Base-by-base conservation (phyloP, 2,329 filamentous ascomycete species). In the Epichloe sylvatica region DNA sequence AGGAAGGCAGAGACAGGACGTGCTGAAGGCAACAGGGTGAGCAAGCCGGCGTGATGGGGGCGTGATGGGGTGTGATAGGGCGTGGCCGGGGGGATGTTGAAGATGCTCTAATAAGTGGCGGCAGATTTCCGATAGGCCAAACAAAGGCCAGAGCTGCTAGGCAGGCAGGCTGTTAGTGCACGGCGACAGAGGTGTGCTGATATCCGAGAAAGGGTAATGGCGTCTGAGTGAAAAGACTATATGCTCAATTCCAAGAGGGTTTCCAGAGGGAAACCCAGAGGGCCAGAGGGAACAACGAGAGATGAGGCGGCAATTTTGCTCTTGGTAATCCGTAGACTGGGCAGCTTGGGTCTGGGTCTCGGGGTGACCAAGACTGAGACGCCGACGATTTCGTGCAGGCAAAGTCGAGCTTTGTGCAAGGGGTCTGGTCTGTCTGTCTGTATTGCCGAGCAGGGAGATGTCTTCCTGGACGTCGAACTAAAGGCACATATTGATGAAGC, bases 71-170 rank as follows among this genome's bases (percentile, higher is more conserved):
- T 19, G 17, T 19, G 17, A 19, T 19, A 19, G 38, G 33, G 30
- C 23, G 38, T 19, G 41, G 30, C 12, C n/a, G 17, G 21, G 37
- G 25, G 45, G 23, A 55, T 52, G 52, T 52, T 49, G 50, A 53
- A 52, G 50, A 52, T 52, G 51, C 53, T 53, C 47, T 19, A 2
- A 2, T 33, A 41, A 48, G 54, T 53, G 51, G 51, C 51, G 57
- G 60, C 52, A 59, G 56, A 56, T 65, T 62, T 63, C 60, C 57
- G 63, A 63, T 61, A 63, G 56, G 59, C 55, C 54, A 52, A 55
- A 51, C 52, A 51, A 56, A 52, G 51, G 51, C 57, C 56, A 56
- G 46, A 53, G 49, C 53, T 53, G 53, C 51, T 55, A 57, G 52
- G 56, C 53, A 55, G 50, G 54, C 43, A 54, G 49, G 34, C 30